Percentiles rank a stretch among this genome's conserved stretches.
Conservation (phyloP, 2,329 filamentous ascomycete genomes). For the Lithohypha guttulata region DNA sequence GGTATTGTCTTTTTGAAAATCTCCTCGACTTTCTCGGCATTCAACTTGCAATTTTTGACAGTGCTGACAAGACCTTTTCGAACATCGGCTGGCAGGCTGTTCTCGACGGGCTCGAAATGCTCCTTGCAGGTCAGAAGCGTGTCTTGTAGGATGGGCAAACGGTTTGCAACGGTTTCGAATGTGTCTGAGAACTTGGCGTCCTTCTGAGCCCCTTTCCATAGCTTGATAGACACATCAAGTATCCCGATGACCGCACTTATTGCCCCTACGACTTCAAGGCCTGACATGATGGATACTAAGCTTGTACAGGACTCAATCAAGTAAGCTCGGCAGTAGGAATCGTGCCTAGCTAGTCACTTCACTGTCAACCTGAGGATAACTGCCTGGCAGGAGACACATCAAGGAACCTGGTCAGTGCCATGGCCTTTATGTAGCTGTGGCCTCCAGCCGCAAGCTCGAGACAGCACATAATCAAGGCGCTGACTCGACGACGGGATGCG, state of each 20-base stretch:
- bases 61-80: slow-evolving; percentile 6
- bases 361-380: too few relatives aligned
- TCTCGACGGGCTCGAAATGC: slow-evolving; percentile 9
- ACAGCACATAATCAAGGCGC: too few relatives aligned
- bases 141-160: slow-evolving; percentile 11
- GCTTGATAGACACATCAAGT: slow-evolving; percentile 10
- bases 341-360: too few relatives aligned
- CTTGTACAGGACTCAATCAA: too few relatives aligned
- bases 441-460: too few relatives aligned
- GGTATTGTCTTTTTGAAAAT: slow-evolving; percentile 11
- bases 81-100: slow-evolving; percentile 7
- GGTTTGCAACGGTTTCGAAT: slow-evolving; percentile 7
- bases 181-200: slow-evolving; percentile 9
- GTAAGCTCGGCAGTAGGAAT: too few relatives aligned
- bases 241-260: slow-evolving; percentile 9
- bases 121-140: slow-evolving; percentile 9
- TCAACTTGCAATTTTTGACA: slow-evolving; percentile 5
- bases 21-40: slow-evolving; percentile 5
- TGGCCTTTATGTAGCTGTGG: too few relatives aligned
- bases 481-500: too few relatives aligned
- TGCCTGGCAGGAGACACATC: too few relatives aligned
- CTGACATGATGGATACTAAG: too few relatives aligned
- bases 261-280: slow-evolving; percentile 10
- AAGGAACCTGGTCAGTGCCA: too few relatives aligned
- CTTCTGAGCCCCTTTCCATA: slow-evolving; percentile 8